phyloP scores from a whole-genome alignment of 345 rosid species.

The Eucalyptus erythrocorys region DNA sequence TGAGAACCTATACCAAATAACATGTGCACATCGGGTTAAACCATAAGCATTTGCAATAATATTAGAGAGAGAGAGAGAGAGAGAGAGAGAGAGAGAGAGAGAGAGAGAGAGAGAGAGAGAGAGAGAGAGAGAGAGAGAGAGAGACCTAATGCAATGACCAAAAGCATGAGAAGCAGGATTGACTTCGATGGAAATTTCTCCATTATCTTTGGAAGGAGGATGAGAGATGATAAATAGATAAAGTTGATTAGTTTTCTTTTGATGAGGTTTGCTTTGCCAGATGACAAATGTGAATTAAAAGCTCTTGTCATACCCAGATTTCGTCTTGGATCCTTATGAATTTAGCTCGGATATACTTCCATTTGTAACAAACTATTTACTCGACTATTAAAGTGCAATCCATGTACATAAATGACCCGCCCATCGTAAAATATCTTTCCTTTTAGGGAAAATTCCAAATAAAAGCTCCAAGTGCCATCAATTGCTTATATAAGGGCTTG shows the following conservation, averaged over 20 bases:
- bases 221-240: no score
- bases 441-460: no score
- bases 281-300: background rate
- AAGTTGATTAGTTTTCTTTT: background rate
- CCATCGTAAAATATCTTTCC: background rate
- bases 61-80: background rate
- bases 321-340: background rate
- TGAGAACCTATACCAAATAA: background rate
- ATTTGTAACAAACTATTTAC: background rate
- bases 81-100: no score
- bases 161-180: no score
- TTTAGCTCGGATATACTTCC: background rate
- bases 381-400: background rate
- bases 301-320: background rate
- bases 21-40: background rate
- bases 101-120: background rate
- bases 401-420: background rate
- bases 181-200: no score
- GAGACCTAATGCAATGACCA: no score
- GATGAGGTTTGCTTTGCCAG: background rate
- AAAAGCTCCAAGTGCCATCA: no score
- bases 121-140: background rate
- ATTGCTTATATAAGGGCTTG: no score
- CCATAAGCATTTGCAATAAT: no score
- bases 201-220: background rate